Base-by-base conservation (phyloP, 2,329 filamentous ascomycete species). In the Beauveria scarabaeidicola region DNA sequence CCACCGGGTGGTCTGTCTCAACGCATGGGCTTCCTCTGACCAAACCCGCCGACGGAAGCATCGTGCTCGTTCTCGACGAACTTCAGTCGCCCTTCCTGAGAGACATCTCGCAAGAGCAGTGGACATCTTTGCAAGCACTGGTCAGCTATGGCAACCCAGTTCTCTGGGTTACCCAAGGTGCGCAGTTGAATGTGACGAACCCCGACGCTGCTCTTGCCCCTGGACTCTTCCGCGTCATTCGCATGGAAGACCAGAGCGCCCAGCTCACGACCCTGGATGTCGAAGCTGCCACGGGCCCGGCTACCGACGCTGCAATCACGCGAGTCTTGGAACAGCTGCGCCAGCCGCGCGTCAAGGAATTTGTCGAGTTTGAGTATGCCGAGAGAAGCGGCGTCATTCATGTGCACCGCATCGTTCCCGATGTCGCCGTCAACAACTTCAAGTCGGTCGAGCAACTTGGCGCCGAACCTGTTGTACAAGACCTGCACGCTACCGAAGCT, bases 381-480 rank as follows among this genome's bases (percentile, higher is more conserved):
- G 27, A 71, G 68, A 68, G 66, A 70, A 0, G 70, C 66, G 3
- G 61, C 61, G 46, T 66, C 65, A 4, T 62, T 61, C 2, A 68
- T 68, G 55, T 44, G 38, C 8, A 40, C 19, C 11, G 66, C 67
- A 11, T 68, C 59, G 11, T 50, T 67, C 19, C 69, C 66, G 0
- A 60, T 64, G 19, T 61, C 38, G 8, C 68, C 66, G 1, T 53
- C 52, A 50, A 55, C 21, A 21, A 41, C 21, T 27, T 51, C 36
- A 29, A 51, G 27, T 21, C 40, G 25, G 29, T 48, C 7, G 17
- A 59, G n/a, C 32, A 38, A 15, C 48, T 50, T 4, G 23, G 27
- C 9, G 29, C 41, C 3, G 27, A 47, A 4, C 47, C n/a, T 15
- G 41, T 58, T 6, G 25, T 32, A 9, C 23, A 32, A 4, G 29